phyloP scores from a whole-genome alignment of 345 rosid genomes.

The Salix exigua region DNA sequence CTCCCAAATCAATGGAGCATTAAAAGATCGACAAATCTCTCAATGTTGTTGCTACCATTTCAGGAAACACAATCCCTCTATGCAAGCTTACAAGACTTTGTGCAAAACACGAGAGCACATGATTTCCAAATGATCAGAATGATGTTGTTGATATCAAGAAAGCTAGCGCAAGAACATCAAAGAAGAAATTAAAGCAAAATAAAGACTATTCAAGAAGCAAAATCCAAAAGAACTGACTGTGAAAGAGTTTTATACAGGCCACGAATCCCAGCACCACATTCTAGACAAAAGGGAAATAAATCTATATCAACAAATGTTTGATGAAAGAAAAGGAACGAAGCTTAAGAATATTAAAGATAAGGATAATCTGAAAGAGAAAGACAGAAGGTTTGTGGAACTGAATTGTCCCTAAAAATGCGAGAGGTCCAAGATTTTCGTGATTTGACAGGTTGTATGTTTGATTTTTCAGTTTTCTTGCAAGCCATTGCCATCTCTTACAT shows the following conservation, averaged over 20 bases:
- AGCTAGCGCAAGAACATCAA: neutral
- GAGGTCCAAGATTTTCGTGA: slow-evolving; percentile 5
- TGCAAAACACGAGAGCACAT: neutral
- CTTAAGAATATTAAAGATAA: neutral
- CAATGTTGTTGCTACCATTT: neutral
- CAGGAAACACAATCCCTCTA: neutral
- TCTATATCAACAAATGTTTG: neutral
- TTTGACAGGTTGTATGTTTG: neutral
- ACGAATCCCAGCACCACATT: neutral
- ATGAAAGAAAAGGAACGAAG: neutral
- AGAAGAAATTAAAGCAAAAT: neutral
- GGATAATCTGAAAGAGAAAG: neutral
- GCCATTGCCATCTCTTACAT: neutral
- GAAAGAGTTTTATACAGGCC: neutral
- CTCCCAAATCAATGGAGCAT: slow-evolving; percentile 5
- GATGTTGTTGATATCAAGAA: neutral
- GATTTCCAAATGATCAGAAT: neutral
- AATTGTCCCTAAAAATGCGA: slow-evolving; percentile 5
- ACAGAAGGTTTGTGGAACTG: neutral
- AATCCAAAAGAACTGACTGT: neutral
- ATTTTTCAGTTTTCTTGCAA: neutral
- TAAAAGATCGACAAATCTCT: neutral
- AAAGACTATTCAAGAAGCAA: neutral
- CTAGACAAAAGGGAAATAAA: neutral
- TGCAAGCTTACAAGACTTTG: neutral